Evolutionary conservation across 306 rosid species (phyloP).

Genomic region (Sphenostylis stenocarpa): DNA sequence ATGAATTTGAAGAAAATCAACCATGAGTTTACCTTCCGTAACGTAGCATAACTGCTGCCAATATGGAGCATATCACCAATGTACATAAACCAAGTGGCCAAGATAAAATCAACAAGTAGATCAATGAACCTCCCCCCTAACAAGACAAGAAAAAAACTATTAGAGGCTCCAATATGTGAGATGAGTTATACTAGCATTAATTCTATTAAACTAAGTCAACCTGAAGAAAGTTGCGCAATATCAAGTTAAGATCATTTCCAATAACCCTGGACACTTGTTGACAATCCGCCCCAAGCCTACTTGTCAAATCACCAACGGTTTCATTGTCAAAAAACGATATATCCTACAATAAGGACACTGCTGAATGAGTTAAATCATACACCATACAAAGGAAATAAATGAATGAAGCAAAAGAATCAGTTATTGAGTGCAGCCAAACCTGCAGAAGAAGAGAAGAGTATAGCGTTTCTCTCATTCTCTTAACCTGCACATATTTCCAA

Average conservation of each 20-base stretch:
- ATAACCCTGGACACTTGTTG: conserved; percentile 97
- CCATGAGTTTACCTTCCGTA: conserved; percentile 69
- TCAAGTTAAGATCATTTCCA: conserved; percentile 94
- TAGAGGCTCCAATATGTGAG: conserved; percentile 25
- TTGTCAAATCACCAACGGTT: conserved; percentile 96
- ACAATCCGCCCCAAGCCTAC: conserved; percentile 99
- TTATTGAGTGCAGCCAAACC: conserved; percentile 52
- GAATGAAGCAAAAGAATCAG: conserved; percentile 19
- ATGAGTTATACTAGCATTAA: conserved; percentile 17
- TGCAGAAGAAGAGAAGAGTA: conserved; percentile 88
- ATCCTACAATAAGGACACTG: conserved; percentile 73
- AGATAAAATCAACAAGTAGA: conserved; percentile 80
- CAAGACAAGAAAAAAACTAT: conserved; percentile 27
- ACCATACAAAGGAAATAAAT: conserved; percentile 21
- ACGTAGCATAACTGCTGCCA: conserved; percentile 72
- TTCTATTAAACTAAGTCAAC: conserved; percentile 41
- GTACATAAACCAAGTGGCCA: conserved; percentile 92
- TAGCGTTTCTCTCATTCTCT: conserved; percentile 92
- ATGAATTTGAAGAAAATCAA: conserved; percentile 27
- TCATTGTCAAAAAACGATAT: conserved; percentile 90
- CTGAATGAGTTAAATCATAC: conserved; percentile 43
- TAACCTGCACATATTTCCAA: conserved; percentile 63
- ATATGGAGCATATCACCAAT: conserved; percentile 64
- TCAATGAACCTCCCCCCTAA: conserved; percentile 81
- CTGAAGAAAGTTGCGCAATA: conserved; percentile 87